A percentile compares a stretch with the other conserved stretches of the same genome.
Conservation (phyloP, 805 yeast genomes). For the Pichia heedii region DNA sequence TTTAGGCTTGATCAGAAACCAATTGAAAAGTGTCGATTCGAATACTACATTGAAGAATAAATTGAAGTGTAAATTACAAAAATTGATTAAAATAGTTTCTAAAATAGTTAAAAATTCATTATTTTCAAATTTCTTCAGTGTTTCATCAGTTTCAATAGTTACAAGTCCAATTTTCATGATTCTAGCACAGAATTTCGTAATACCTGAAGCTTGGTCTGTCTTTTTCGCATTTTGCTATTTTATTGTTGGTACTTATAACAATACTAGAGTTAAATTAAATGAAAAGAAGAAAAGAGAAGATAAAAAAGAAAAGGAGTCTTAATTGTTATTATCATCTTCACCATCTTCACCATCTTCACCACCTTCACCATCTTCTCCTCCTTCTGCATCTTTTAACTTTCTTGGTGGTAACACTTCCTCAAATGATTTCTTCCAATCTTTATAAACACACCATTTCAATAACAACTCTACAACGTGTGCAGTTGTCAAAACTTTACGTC, state of each 20-base stretch:
- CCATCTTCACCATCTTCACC: background rate
- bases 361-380: background rate
- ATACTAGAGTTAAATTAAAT: conserved; percentile 38
- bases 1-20: conserved; percentile 1
- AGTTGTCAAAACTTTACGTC: conserved; percentile 85
- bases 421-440: conserved; percentile 81
- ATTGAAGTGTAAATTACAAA: conserved; percentile 9
- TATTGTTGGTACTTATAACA: conserved; percentile 53
- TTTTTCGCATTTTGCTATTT: conserved; percentile 52
- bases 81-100: conserved; percentile 9
- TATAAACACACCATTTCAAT: conserved; percentile 67
- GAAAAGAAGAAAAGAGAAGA: conserved; percentile 4
- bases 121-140: conserved; percentile 34
- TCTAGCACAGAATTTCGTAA: conserved; percentile 47
- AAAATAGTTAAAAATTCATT: conserved; percentile 26
- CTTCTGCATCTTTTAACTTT: conserved; percentile 31
- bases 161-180: conserved; percentile 43
- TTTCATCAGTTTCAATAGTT: conserved; percentile 45
- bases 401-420: conserved; percentile 81
- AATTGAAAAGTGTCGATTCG: background rate
- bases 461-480: conserved; percentile 90
- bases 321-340: background rate
- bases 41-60: conserved; percentile 1
- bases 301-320: background rate
- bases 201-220: conserved; percentile 56